Evolutionary conservation across 2,329 filamentous ascomycete species (phyloP), one percentile per base, ranked within the genome.

Genomic region (Atkinsonella texensis): DNA sequence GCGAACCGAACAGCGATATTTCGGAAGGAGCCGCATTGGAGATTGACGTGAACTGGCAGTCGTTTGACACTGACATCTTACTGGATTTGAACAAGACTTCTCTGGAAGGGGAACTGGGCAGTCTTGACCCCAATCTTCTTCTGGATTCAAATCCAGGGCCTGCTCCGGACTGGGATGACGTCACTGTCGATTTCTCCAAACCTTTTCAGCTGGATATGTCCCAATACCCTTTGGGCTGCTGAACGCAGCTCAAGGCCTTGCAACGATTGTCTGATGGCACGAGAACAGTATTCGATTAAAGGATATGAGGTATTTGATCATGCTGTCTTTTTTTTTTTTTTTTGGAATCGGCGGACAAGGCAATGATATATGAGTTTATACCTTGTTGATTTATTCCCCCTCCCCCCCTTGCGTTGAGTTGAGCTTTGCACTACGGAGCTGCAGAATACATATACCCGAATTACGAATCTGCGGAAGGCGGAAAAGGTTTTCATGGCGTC

Each of bases 1-100:
- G 80, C 41, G 80, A 83, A 58, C 76, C 78, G 10, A 82, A 75
- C 54, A 83, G 79, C 59, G 80, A 84, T 57, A 75, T 83, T 17
- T 74, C 77, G 2, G 80, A 83, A 52, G 70, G 70, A 5, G 70
- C 73, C 3, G 63, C 67, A 15, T 67, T 81, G 13, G 79, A 82
- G 43, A 74, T 81, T 48, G 75, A 73, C 33, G 60, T 76, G 31
- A 65, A 69, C 46, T 81, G 75, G 74, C 68, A 69, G 44, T 68
- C 70, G 11, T 67, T 78, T n/a, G 74, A 75, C 45, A 62, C 66
- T 2, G 73, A 75, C 44, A 56, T 71, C 15, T 59, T 74, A 11
- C 52, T 73, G 33, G 68, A 76, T 40, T 59, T 78, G 57, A 68
- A 70, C 51, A 68, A 62, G 52, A 48, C 63, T 7, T 60, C 46